Base-by-base conservation (phyloP, 768 basidiomycete genomes). In the Podaxis mareebaensis region DNA sequence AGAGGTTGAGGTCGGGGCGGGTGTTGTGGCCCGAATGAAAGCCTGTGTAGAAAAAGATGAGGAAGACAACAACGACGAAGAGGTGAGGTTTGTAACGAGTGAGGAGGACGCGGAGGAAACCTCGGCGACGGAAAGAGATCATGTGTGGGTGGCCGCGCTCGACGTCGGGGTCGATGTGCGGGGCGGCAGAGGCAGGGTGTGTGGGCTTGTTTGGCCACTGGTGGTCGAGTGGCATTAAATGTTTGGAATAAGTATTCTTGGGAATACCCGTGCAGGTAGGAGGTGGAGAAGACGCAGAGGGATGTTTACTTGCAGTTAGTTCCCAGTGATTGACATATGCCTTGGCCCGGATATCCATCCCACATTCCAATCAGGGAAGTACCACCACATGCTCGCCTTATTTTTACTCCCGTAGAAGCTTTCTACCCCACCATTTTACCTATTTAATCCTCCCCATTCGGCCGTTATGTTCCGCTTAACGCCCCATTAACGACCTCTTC, bases 1-100 rank as follows among this genome's bases (percentile, higher is more conserved):
- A 64, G n/a, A 63, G 58, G 46, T 66, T 66, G 30, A 70, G 58
- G 39, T 66, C 68, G 10, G 62, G 60, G 24, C 63, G 68, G 30
- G 71, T 67, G 53, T 70, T 70, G n/a, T 73, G 75, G 6, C 80
- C 78, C 10, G 76, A 74, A 60, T 79, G 78, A 62, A 83, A 76
- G 15, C 85, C 85, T 0, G 80, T 76, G 20, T 81, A 77, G 76
- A 84, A 77, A 66, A 86, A 86, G 60, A 81, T 65, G 24, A 84
- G 22, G 60, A 84, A 74, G 20, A 81, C 73, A 65, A 71, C 75
- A 26, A 67, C 69, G 4, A 84, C 55, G 67, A 84, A 81, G 53
- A 80, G 66, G 72, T 78, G 79, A 58, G 75, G 76, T 24, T 74
- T 72, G 64, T 60, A 63, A 26, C 61, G 48, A 46, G 24, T 46